Evolutionary conservation across 305 asterid species (phyloP).

Genomic region (Caryopteris hybrid): DNA sequence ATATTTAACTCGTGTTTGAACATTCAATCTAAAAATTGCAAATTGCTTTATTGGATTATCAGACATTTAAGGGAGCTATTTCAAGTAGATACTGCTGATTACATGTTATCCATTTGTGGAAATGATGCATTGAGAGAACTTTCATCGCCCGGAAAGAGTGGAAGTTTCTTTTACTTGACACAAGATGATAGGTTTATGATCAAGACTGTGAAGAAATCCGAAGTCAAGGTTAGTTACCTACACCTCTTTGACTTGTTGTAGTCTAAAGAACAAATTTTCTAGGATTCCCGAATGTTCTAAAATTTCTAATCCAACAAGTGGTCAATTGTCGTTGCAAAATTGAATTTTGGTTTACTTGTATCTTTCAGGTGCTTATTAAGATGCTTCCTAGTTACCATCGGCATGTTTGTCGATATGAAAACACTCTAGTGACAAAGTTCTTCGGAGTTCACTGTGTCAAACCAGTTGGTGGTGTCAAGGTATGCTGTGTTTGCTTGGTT

Average conservation of each 20-base stretch:
- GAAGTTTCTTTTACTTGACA: constrained; percentile 89
- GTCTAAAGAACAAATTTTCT: neutral
- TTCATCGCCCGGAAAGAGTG: constrained; percentile 98
- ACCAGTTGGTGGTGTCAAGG: constrained; percentile 97
- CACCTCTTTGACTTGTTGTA: constrained; percentile 25
- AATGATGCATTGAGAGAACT: constrained; percentile 89
- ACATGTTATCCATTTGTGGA: constrained; percentile 94
- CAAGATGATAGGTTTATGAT: constrained; percentile 98
- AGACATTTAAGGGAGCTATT: constrained; percentile 87
- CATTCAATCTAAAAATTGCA: constrained; percentile 19
- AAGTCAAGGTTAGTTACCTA: constrained; percentile 83
- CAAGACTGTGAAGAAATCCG: constrained; percentile 94
- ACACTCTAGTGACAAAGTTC: constrained; percentile 87
- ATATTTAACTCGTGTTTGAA: neutral
- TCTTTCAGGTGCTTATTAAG: constrained; percentile 79
- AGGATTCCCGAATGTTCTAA: neutral
- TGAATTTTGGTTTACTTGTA: constrained; percentile 21
- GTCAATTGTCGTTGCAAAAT: constrained; percentile 11
- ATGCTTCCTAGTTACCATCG: constrained; percentile 87
- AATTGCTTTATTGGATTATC: constrained; percentile 22
- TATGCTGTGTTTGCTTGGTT: constrained; percentile 19
- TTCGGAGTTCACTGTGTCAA: constrained; percentile 97
- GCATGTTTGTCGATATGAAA: constrained; percentile 76
- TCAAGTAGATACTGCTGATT: constrained; percentile 97
- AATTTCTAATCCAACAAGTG: constrained; percentile 2